These are phyloP conservation scores for Dendrobium chrysotoxum DNA, from an alignment of 106 monocot species.

Conservation along the genomic window DNA sequence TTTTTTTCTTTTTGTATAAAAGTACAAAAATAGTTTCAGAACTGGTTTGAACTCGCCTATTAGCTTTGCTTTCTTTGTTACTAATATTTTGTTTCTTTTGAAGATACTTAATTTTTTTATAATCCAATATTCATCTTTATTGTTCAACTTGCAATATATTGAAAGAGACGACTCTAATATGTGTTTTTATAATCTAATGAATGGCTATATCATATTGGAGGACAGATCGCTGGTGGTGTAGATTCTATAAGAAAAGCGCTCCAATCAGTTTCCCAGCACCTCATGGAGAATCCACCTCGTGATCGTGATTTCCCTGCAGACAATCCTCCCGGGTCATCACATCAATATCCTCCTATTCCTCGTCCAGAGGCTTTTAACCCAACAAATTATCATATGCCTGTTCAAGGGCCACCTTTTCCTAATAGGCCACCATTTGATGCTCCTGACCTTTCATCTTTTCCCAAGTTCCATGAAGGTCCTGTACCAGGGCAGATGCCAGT, in stretches of 20 bases:
- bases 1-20: neutral
- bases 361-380: conserved; percentile 38
- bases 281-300: conserved; percentile 65
- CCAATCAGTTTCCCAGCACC: conserved; percentile 59
- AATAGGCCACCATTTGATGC: conserved; percentile 39
- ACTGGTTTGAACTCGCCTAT: neutral
- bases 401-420: conserved; percentile 34
- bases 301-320: conserved; percentile 35
- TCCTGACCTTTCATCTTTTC: conserved; percentile 34
- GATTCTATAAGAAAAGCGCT: conserved; percentile 56
- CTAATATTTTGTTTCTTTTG: neutral
- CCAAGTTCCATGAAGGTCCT: conserved; percentile 45
- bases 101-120: neutral
- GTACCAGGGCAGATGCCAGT: conserved; percentile 20
- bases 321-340: conserved; percentile 32
- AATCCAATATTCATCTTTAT: neutral
- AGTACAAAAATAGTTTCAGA: neutral
- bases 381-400: conserved; percentile 29
- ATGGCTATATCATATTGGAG: neutral
- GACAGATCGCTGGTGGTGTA: conserved; percentile 30
- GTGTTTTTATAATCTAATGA: conserved; percentile 1
- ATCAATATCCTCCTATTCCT: conserved; percentile 27
- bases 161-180: neutral
- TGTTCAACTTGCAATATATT: neutral
- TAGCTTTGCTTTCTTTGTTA: neutral